A percentile compares a stretch with the other conserved stretches of the same genome.
phyloP scores from a whole-genome alignment of 2,329 filamentous ascomycete species.

The Trichoderma harzianum region DNA sequence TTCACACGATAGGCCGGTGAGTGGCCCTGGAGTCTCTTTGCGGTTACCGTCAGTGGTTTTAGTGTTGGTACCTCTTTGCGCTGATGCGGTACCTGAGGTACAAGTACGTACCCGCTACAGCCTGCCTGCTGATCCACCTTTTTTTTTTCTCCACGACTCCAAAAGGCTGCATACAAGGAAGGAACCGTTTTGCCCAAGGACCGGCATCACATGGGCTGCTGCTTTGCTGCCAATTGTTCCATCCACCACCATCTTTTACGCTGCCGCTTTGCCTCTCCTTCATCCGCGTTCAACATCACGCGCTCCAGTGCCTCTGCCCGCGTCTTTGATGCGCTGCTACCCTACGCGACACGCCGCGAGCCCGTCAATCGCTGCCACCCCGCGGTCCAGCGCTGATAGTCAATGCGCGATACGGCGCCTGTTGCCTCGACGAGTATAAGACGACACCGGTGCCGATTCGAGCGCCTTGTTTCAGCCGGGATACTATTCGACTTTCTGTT shows the following conservation, averaged over 20 bases:
- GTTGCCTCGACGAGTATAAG: background rate
- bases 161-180: conserved; percentile 18
- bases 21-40: background rate
- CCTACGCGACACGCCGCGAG: conserved; percentile 20
- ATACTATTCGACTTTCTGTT: background rate
- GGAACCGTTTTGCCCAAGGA: conserved; percentile 28
- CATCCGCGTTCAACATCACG: conserved; percentile 5
- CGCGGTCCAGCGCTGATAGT: background rate
- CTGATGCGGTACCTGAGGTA: background rate
- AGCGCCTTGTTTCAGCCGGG: background rate
- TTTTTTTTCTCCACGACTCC: conserved; percentile 16
- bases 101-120: background rate
- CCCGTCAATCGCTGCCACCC: conserved; percentile 10
- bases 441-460: background rate
- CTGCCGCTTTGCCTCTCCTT: background rate
- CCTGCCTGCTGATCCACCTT: conserved; percentile 32
- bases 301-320: conserved; percentile 18
- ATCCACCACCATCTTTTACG: conserved; percentile 4
- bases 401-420: background rate
- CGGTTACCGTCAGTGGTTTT: background rate
- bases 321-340: conserved; percentile 28
- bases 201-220: conserved; percentile 33
- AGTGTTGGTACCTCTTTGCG: background rate
- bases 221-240: conserved; percentile 23
- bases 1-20: background rate